phyloP scores from a whole-genome alignment of 371 early-diverging fungal species.

The Blyttiomyces sp. region DNA sequence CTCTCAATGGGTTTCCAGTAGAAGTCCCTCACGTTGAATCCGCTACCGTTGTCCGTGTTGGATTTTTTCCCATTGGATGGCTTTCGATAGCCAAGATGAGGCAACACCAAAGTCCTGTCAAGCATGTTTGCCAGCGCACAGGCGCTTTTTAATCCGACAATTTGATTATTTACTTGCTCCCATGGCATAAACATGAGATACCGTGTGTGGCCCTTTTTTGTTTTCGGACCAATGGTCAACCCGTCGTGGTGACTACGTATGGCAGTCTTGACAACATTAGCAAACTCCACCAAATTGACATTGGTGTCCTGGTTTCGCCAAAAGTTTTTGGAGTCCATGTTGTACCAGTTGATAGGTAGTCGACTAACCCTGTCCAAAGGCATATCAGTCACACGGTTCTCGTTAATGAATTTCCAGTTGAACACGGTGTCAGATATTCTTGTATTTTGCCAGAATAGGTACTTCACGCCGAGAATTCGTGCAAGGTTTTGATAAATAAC shows the following conservation, averaged over 20 bases:
- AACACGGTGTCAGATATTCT: conserved; percentile 11
- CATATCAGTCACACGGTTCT: conserved; percentile 17
- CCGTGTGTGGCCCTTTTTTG: not conserved
- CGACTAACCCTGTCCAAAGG: conserved; percentile 10
- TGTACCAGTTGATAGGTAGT: conserved; percentile 36
- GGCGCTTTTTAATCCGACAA: conserved; percentile 38
- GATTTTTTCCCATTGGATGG: not conserved
- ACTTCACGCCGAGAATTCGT: conserved; percentile 12
- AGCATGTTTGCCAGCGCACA: conserved; percentile 34
- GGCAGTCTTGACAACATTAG: conserved; percentile 12
- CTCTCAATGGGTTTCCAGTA: conserved; percentile 26
- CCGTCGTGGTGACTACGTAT: too few species aligned
- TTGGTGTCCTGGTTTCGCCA: conserved; percentile 41
- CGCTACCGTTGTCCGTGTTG: not conserved
- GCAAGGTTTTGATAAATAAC: conserved; percentile 33
- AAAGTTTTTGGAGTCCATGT: conserved; percentile 41
- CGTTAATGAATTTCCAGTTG: conserved; percentile 18
- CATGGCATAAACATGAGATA: conserved; percentile 37
- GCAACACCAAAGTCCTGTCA: conserved; percentile 32
- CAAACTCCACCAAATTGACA: conserved; percentile 20
- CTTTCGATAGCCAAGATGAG: conserved; percentile 26
- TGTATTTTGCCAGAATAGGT: conserved; percentile 34
- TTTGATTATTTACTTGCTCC: conserved; percentile 42
- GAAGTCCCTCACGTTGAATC: conserved; percentile 15
- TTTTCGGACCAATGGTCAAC: not conserved